Conservation (phyloP, 768 basidiomycete species). For the Mycena venus region DNA sequence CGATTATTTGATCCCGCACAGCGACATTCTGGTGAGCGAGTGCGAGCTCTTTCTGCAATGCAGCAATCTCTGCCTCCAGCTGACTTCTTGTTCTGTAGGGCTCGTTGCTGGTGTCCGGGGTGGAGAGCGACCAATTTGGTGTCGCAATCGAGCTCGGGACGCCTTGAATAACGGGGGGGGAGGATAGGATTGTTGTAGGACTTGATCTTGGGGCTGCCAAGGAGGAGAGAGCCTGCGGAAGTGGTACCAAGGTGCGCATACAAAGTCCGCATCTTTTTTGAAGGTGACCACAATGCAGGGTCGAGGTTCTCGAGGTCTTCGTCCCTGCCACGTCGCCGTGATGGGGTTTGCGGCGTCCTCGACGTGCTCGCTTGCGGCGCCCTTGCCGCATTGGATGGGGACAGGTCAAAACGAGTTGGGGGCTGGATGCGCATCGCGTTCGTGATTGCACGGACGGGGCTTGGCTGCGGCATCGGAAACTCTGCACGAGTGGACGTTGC, state of each 20-base stretch:
- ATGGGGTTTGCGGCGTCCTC: background rate
- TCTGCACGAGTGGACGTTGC: conserved; percentile 38
- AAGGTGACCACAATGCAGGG: conserved; percentile 13
- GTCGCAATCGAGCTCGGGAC: background rate
- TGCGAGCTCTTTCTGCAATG: background rate
- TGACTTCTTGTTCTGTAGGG: background rate
- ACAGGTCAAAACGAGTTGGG: conserved; percentile 6
- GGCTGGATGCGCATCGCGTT: conserved; percentile 3
- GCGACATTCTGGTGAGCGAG: background rate
- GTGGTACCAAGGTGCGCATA: conserved; percentile 15
- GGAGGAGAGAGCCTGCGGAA: background rate
- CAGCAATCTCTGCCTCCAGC: background rate
- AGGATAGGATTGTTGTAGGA: conserved; percentile 6
- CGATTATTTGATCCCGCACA: conserved; percentile 22
- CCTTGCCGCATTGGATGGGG: background rate
- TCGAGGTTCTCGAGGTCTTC: conserved; percentile 8
- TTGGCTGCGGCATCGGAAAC: conserved; percentile 43
- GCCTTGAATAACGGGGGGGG: background rate
- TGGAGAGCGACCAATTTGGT: background rate
- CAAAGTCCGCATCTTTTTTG: conserved; percentile 7
- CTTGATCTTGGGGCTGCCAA: conserved; percentile 9
- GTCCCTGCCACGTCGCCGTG: background rate
- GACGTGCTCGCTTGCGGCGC: background rate
- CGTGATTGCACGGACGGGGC: conserved; percentile 33
- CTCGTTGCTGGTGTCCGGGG: background rate